Conservation (phyloP, 192 early-diverging fungal species). For the Backusella circina region DNA sequence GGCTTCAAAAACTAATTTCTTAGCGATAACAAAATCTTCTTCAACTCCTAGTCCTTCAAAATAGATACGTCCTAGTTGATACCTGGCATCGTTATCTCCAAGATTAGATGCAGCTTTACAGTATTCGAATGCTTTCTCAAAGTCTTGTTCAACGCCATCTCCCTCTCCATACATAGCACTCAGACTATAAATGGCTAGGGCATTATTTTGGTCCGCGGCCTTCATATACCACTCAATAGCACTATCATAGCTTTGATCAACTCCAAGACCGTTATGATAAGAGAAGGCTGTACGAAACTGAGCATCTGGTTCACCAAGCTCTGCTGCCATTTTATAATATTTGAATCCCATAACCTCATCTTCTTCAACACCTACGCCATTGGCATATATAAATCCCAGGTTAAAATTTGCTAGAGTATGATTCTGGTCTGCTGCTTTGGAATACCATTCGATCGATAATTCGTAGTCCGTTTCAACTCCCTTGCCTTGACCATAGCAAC, state of each 20-base stretch:
- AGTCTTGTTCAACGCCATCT: too few relatives aligned
- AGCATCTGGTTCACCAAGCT: fast-evolving
- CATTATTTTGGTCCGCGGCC: neutral
- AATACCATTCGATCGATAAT: neutral
- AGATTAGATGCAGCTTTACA: too few relatives aligned
- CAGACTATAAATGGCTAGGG: neutral
- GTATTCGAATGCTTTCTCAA: too few relatives aligned
- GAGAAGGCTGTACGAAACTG: neutral
- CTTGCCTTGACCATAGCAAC: neutral
- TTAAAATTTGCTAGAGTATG: neutral
- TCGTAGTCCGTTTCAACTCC: neutral
- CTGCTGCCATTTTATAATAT: neutral
- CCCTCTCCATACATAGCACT: too few relatives aligned
- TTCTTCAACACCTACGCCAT: neutral
- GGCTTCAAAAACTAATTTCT: too few relatives aligned
- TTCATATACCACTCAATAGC: neutral
- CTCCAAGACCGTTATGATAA: neutral
- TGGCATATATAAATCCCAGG: neutral
- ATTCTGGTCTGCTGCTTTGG: neutral
- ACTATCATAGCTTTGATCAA: neutral
- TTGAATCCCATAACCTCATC: neutral
- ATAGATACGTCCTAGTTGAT: too few relatives aligned
- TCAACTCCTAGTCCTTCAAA: too few relatives aligned
- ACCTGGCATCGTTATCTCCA: too few relatives aligned
- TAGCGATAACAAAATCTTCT: too few relatives aligned